Base-by-base conservation (phyloP, 2,329 filamentous ascomycete species). In the Didymella sp. region DNA sequence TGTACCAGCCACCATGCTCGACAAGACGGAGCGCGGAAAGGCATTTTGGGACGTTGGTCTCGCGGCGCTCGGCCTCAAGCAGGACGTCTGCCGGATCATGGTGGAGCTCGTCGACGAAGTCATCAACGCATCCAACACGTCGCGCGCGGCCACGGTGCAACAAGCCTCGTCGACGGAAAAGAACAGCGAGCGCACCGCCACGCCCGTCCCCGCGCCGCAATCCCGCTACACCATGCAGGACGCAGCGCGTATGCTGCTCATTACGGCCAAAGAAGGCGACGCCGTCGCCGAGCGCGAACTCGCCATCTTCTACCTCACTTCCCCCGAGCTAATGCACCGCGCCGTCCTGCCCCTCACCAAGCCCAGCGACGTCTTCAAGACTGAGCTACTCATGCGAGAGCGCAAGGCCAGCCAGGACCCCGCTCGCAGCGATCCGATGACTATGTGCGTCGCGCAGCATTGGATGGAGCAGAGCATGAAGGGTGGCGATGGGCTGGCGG, bases 381-480 rank as follows among this genome's bases (percentile, higher is more conserved):
- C 90, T 66, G 86, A 92, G 53, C 87, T 95, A 66, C 91, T 96
- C 83, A 90, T 89, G 56, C 74, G 77, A 53, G 79, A 85, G 72
- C 79, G 81, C 60, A 81, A 81, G 61, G 84, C 73, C 5, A 65
- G 84, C 37, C 80, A 84, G 50, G 85, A 89, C 67, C 81, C 83
- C 15, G 77, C 81, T 51, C 82, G 91, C 64, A 92, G 88, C 58
- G 92, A 97, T 73, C 91, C 91, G 2, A 89, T 89, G 51, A 87
- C 92, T 38, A 95, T 98, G 90, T 97, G 93, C 69, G 86, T 96
- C 55, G 94, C 94, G 9, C 88, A 96, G 77, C 94, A 98, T 80
- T 98, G 94, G 93, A 97, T 98, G 92, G 91, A 94, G 78, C 82
- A 91, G 63, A 92, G 91, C 33, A 90, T 91, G 67, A 84, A 85